Conservation (phyloP, 2,329 filamentous ascomycete genomes). For the Colletotrichum gigasporum region DNA sequence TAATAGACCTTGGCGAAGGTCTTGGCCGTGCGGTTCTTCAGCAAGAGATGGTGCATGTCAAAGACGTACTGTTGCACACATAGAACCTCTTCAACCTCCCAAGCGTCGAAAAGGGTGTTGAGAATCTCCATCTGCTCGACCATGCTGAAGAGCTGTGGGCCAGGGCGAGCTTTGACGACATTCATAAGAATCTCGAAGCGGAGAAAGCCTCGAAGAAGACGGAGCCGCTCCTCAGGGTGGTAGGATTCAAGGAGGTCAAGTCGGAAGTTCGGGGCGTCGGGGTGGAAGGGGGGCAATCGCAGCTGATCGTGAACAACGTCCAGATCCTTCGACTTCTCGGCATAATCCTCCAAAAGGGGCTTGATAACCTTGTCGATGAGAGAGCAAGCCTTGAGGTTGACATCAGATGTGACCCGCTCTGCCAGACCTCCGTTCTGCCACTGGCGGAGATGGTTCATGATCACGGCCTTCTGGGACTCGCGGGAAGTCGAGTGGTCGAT, state of each 20-base stretch:
- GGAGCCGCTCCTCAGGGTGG: neutral
- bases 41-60: neutral
- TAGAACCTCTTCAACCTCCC: slow-evolving; percentile 14
- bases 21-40: neutral
- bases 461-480: neutral
- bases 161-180: slow-evolving; percentile 2
- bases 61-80: neutral
- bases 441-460: neutral
- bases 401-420: neutral
- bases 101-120: neutral
- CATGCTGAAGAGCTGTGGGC: neutral
- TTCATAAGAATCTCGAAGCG: slow-evolving; percentile 3
- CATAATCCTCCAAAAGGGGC: slow-evolving; percentile 7
- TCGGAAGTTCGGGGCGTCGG: too few species aligned
- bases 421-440: neutral
- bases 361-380: neutral
- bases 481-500: neutral
- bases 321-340: neutral
- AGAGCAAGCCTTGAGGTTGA: neutral
- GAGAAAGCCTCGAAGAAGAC: neutral
- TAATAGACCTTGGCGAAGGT: too few species aligned
- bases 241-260: neutral
- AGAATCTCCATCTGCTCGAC: neutral
- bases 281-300: neutral
- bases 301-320: neutral